Conservation (phyloP, 2,329 filamentous ascomycete genomes). For the Zymoseptoria ardabiliae region DNA sequence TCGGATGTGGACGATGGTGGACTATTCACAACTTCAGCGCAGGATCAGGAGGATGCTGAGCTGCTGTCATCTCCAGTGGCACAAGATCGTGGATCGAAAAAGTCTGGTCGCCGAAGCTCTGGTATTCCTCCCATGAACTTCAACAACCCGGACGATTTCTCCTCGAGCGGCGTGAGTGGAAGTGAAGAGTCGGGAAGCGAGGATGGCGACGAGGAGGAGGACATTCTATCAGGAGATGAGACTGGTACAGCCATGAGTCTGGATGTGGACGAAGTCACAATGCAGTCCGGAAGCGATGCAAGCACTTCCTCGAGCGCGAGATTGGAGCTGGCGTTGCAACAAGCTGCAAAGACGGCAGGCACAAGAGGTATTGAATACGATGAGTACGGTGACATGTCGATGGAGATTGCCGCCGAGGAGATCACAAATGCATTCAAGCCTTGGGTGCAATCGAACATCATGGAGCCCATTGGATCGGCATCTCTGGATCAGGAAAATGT, state of each 20-base stretch:
- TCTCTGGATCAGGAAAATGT: slow-evolving; percentile 43
- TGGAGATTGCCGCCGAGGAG: slow-evolving; percentile 55
- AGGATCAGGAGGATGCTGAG: slow-evolving; percentile 42
- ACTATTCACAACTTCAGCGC: slow-evolving; percentile 38
- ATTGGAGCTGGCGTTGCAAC: slow-evolving; percentile 68
- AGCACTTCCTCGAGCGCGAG: slow-evolving; percentile 62
- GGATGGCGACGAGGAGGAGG: slow-evolving; percentile 44
- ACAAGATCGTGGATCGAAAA: slow-evolving; percentile 59
- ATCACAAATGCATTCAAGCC: slow-evolving; percentile 67
- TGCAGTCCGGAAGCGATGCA: slow-evolving; percentile 32
- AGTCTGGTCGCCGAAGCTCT: slow-evolving; percentile 56
- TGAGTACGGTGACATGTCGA: slow-evolving; percentile 46
- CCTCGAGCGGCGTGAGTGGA: slow-evolving; percentile 71
- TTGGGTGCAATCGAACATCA: slow-evolving; percentile 54
- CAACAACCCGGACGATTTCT: slow-evolving; percentile 57
- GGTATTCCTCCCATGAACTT: slow-evolving; percentile 58
- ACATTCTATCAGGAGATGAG: slow-evolving; percentile 48
- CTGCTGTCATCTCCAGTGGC: slow-evolving; percentile 38
- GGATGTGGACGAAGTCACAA: slow-evolving; percentile 50
- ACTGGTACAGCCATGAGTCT: slow-evolving; percentile 77
- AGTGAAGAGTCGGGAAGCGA: slow-evolving; percentile 36
- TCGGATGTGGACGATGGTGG: slow-evolving; percentile 37
- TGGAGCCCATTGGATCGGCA: slow-evolving; percentile 18
- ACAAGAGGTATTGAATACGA: slow-evolving; percentile 60
- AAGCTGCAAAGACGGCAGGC: slow-evolving; percentile 68